Evolutionary conservation across 1,284 basidiomycete genomes (phyloP).

Genomic region (Sporisorium scitamineum): DNA sequence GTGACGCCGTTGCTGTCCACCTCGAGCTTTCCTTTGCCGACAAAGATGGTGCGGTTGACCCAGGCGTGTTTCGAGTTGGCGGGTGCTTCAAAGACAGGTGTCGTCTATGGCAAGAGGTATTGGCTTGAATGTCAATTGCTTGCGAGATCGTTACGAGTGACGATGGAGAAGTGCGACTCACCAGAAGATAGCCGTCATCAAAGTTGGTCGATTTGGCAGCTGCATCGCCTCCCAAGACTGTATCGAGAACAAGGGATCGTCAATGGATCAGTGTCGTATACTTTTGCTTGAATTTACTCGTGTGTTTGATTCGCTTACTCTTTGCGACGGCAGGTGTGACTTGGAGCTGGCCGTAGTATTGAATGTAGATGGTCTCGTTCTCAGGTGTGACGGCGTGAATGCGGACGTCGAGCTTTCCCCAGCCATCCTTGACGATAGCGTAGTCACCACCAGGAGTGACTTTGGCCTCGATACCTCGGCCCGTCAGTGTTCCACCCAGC

Average conservation of each 20-base stretch:
- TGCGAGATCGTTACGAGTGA: not conserved
- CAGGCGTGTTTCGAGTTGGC: constrained; percentile 37
- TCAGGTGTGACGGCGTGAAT: constrained; percentile 35
- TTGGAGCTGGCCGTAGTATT: constrained; percentile 40
- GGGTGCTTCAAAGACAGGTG: constrained; percentile 39
- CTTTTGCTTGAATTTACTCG: not conserved
- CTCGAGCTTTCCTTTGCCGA: constrained; percentile 43
- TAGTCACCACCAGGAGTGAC: constrained; percentile 41
- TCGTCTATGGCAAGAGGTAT: constrained; percentile 15
- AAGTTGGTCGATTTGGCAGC: constrained; percentile 37
- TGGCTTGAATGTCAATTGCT: not conserved
- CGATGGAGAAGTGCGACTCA: constrained; percentile 12
- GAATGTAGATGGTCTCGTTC: constrained; percentile 38
- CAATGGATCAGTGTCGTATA: not conserved
- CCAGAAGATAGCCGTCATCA: constrained; percentile 37
- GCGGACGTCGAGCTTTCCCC: constrained; percentile 44
- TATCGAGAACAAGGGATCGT: not conserved
- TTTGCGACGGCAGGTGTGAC: constrained; percentile 37
- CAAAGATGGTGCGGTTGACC: constrained; percentile 46
- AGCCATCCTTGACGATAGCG: constrained; percentile 45
- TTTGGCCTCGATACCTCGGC: constrained; percentile 32
- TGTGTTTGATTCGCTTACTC: not conserved
- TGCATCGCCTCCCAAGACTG: constrained; percentile 31
- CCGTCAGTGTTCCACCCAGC: constrained; percentile 25
- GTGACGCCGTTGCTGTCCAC: constrained; percentile 16